Base-by-base conservation (phyloP, 192 early-diverging fungal species). In the Mortierella alpina region DNA sequence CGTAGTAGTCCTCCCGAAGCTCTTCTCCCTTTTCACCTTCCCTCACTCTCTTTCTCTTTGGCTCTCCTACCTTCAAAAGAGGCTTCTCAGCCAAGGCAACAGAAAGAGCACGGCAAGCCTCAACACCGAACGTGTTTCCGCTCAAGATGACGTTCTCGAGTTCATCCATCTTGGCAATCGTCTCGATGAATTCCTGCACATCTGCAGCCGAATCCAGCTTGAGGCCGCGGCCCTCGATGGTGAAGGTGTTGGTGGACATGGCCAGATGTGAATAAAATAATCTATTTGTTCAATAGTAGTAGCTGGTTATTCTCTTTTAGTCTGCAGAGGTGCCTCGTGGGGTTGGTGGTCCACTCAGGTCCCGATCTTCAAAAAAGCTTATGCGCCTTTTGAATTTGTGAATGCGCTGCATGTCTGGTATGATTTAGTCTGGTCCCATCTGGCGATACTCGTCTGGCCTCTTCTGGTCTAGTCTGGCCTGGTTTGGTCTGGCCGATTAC, bases 51-150 rank as follows among this genome's bases (percentile, higher is more conserved):
- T n/a, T 12, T 53, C 75, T 63, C 11, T 42, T 62, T 75, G 15
- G 47, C 45, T 55, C 8, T 31, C 10, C 22, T 88, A 95, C 94
- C 93, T 93, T 94, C 11, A 98, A 73, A 6, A 83, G 82, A 40
- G 82, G 81, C 76, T 92, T 93, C 60, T 85, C 84, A 70, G 90
- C 89, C 59, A 97, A 81, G 9, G 89, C 90, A 40, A 67, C 81
- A 49, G 93, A 94, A 42, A 99, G 85, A 31, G 92, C 93, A 57
- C 91, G 77, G 48, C 92, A 91, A 5, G 97, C 97, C 63, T 96
- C 95, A 47, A 98, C 92, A 45, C 96, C 95, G 70, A 97, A 91
- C 11, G 96, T 97, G 86, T 97, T 98, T 47, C 97, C 97, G 72
- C 90, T 92, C 45, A 97, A 82, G 44, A 87, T 83, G 62, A 97